phyloP scores from a whole-genome alignment of 345 rosid genomes.

The Eucalyptus sideroxylon region DNA sequence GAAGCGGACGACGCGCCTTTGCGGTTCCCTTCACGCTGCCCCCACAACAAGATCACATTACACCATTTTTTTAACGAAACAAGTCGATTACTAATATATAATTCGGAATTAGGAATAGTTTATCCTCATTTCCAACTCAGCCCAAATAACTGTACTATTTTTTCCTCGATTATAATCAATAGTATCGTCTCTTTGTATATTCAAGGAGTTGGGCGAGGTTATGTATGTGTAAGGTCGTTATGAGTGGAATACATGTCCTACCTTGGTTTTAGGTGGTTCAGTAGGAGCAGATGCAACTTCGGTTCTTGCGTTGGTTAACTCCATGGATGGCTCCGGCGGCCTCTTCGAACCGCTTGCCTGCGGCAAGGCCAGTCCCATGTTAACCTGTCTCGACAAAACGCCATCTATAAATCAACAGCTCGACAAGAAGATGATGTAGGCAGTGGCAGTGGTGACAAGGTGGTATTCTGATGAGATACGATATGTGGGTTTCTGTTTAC shows the following conservation, averaged over 20 bases:
- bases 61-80: not conserved
- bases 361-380: constrained; percentile 7
- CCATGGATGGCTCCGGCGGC: constrained; percentile 14
- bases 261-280: constrained; percentile 26
- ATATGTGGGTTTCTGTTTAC: not conserved
- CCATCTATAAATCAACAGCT: not conserved
- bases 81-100: not conserved
- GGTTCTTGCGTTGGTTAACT: constrained; percentile 12
- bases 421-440: not conserved
- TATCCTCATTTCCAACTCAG: not conserved
- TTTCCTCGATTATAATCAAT: not conserved
- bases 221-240: not conserved
- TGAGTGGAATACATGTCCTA: not conserved
- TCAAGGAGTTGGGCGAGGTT: not conserved
- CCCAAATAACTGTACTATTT: not conserved
- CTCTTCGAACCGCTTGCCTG: constrained; percentile 23
- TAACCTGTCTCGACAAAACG: not conserved
- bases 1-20: constrained; percentile 28
- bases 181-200: not conserved
- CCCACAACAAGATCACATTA: not conserved
- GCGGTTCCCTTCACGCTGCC: constrained; percentile 35
- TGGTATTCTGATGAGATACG: not conserved
- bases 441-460: not conserved
- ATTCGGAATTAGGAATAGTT: not conserved
- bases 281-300: constrained; percentile 2